These are phyloP conservation scores for Fomitopsis palustris DNA, from an alignment of 1,284 basidiomycete genomes.

Conservation along the genomic window DNA sequence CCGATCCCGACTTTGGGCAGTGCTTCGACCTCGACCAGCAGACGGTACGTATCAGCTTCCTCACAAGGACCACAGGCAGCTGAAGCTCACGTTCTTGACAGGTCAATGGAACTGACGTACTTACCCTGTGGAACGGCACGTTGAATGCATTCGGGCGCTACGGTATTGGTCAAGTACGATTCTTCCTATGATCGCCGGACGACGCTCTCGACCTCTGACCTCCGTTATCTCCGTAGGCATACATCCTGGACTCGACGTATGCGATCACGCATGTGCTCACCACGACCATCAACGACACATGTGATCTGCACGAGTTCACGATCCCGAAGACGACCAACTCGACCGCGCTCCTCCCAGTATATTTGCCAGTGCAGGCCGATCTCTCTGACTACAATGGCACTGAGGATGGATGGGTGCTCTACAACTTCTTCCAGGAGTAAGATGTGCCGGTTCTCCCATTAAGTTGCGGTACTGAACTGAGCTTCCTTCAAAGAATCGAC, in stretches of 20 bases:
- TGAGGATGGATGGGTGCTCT: background rate
- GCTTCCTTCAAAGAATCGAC: background rate
- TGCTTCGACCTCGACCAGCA: background rate
- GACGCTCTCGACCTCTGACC: background rate
- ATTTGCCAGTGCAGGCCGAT: background rate
- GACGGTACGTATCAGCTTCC: background rate
- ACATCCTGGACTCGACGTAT: background rate
- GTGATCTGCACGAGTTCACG: background rate
- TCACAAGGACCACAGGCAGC: background rate
- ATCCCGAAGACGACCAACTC: background rate
- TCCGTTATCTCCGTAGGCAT: background rate
- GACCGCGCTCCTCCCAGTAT: background rate
- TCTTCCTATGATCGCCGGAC: background rate
- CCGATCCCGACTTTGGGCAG: background rate
- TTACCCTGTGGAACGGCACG: background rate
- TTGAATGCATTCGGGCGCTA: background rate
- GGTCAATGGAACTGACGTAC: background rate
- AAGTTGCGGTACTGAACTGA: too few relatives aligned
- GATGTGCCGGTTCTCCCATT: background rate
- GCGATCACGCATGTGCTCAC: background rate
- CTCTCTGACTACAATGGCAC: background rate
- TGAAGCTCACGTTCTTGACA: background rate
- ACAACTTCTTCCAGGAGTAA: background rate
- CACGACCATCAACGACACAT: background rate
- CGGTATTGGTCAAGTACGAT: background rate